phyloP scores from a whole-genome alignment of 768 basidiomycete genomes.

The Peribolospora kevripleyi region DNA sequence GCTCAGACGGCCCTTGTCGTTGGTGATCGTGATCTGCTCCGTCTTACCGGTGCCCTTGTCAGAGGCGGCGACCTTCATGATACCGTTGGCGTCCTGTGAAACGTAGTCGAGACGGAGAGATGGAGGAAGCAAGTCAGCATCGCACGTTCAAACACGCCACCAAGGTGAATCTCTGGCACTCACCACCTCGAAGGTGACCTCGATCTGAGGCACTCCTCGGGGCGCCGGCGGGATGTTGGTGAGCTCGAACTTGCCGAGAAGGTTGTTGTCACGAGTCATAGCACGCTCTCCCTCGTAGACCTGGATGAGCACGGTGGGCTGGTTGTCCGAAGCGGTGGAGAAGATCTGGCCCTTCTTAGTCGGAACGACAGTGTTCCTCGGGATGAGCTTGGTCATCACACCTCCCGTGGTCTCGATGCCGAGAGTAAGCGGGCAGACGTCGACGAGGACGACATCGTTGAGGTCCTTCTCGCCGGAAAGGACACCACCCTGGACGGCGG shows the following conservation, averaged over 20 bases:
- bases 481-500: constrained; percentile 94
- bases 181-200: constrained; percentile 80
- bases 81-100: constrained; percentile 46
- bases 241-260: constrained; percentile 88
- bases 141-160: background rate
- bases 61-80: constrained; percentile 74
- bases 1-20: constrained; percentile 70
- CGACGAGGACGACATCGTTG: constrained; percentile 75
- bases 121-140: background rate
- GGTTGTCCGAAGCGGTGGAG: constrained; percentile 22
- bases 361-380: constrained; percentile 93
- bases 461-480: constrained; percentile 82
- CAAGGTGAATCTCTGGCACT: constrained; percentile 7
- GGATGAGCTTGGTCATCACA: constrained; percentile 91
- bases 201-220: constrained; percentile 89
- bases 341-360: constrained; percentile 80
- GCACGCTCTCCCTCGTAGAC: constrained; percentile 95
- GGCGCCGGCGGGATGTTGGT: constrained; percentile 80
- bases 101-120: background rate
- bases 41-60: constrained; percentile 80
- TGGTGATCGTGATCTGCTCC: constrained; percentile 75
- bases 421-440: constrained; percentile 87
- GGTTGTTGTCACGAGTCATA: constrained; percentile 94
- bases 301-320: constrained; percentile 79
- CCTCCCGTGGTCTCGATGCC: constrained; percentile 92